Evolutionary conservation across 2,329 filamentous ascomycete genomes (phyloP).

Genomic region (Orbilia javanica): DNA sequence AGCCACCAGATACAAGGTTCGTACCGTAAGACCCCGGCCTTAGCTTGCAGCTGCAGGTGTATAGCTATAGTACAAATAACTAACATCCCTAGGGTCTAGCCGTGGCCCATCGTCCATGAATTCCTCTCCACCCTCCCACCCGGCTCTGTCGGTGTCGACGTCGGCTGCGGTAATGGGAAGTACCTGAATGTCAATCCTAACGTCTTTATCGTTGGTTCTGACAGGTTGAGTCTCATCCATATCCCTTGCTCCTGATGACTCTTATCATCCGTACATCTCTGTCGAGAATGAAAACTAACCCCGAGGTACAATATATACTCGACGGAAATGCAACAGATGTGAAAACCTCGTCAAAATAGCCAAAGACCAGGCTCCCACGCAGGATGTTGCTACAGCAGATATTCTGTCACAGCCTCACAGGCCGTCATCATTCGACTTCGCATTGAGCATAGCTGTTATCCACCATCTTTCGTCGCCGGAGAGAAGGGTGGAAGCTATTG

Average conservation of each 20-base stretch:
- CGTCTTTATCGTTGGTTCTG: slow-evolving; percentile 85
- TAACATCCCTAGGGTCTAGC: slow-evolving; percentile 70
- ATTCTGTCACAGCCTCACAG: slow-evolving; percentile 85
- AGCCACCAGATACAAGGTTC: slow-evolving; percentile 75
- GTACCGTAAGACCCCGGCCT: neutral
- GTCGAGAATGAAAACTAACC: too few relatives aligned
- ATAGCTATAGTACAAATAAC: slow-evolving; percentile 62
- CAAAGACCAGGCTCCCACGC: slow-evolving; percentile 67
- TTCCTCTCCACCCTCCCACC: slow-evolving; percentile 77
- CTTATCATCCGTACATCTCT: neutral
- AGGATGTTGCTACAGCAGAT: slow-evolving; percentile 82
- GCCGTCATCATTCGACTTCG: slow-evolving; percentile 78
- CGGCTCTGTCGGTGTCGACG: slow-evolving; percentile 85
- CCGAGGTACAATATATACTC: too few relatives aligned
- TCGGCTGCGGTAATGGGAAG: slow-evolving; percentile 98
- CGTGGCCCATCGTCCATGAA: slow-evolving; percentile 89
- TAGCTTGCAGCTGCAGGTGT: neutral
- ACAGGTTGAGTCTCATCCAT: slow-evolving; percentile 76
- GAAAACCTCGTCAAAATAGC: slow-evolving; percentile 73
- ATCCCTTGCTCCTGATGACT: slow-evolving; percentile 37
- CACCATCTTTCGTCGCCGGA: slow-evolving; percentile 88
- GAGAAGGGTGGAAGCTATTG: slow-evolving; percentile 79
- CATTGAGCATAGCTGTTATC: slow-evolving; percentile 91
- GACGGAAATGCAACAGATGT: slow-evolving; percentile 68
- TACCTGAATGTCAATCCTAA: slow-evolving; percentile 83